These are phyloP conservation scores for Candolleomyces aberdarensis DNA, from an alignment of 768 basidiomycete species.

Conservation along the genomic window DNA sequence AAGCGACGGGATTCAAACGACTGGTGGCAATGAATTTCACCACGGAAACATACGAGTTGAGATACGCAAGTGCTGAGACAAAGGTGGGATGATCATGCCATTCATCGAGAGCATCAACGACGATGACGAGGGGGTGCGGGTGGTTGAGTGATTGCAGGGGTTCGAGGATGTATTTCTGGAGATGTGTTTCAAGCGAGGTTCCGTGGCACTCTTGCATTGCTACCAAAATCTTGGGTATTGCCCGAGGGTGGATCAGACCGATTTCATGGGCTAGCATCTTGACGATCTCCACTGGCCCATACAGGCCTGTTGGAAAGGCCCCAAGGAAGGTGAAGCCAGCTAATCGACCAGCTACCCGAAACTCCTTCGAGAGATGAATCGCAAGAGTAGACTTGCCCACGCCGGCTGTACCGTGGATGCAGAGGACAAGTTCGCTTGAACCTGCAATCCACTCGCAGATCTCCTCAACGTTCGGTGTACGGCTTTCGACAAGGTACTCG, in stretches of 20 bases:
- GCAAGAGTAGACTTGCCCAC: constrained; percentile 9
- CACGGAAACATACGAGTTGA: neutral
- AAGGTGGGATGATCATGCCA: neutral
- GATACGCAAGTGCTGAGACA: neutral
- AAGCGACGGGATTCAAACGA: neutral
- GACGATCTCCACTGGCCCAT: constrained; percentile 1
- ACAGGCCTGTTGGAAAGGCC: neutral
- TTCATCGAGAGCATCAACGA: constrained; percentile 12
- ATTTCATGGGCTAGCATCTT: neutral
- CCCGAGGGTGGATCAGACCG: too few relatives aligned
- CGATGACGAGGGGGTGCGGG: neutral
- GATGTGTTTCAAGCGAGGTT: too few relatives aligned
- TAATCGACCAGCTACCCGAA: neutral
- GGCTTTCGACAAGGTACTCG: too few relatives aligned
- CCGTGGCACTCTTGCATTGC: too few relatives aligned
- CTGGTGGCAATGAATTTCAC: constrained; percentile 8
- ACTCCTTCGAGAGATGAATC: neutral
- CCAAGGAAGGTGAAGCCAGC: neutral
- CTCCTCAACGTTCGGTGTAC: too few relatives aligned
- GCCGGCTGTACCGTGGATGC: constrained; percentile 4
- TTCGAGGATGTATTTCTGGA: neutral
- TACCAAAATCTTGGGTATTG: too few relatives aligned
- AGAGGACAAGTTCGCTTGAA: too few relatives aligned
- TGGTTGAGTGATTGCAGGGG: constrained; percentile 2
- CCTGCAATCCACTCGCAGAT: too few relatives aligned